Conservation (phyloP, 345 rosid species). For the Pugionium dolabratum region DNA sequence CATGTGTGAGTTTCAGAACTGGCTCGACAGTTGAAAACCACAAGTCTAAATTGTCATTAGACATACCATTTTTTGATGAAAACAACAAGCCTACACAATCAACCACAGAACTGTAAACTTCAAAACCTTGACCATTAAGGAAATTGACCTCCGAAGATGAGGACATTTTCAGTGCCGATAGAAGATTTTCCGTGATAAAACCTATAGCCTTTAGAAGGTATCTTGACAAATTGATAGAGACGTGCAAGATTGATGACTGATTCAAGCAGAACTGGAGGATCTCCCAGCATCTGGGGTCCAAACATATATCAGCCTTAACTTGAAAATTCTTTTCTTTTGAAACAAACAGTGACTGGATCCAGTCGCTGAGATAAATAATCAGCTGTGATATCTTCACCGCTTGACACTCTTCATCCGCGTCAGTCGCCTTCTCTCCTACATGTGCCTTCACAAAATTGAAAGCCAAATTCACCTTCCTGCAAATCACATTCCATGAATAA, state of each 20-base stretch:
- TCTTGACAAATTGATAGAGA: conserved; percentile 56
- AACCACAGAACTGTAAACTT: conserved; percentile 47
- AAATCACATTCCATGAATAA: conserved; percentile 20
- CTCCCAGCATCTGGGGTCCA: conserved; percentile 82
- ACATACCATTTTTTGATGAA: conserved; percentile 54
- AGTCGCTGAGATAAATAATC: conserved; percentile 65
- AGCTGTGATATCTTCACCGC: conserved; percentile 60
- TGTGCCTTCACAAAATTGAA: conserved; percentile 45
- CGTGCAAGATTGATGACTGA: conserved; percentile 52
- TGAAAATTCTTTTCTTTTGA: conserved; percentile 48
- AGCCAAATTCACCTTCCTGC: conserved; percentile 82
- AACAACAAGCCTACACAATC: conserved; percentile 67
- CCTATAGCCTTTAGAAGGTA: conserved; percentile 61
- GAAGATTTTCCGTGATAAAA: conserved; percentile 45
- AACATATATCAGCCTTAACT: conserved; percentile 38
- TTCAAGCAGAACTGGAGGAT: conserved; percentile 74
- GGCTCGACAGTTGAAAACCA: conserved; percentile 63
- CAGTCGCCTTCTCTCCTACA: conserved; percentile 35
- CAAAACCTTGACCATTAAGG: conserved; percentile 49
- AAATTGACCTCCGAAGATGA: conserved; percentile 29
- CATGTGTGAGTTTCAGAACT: conserved; percentile 55
- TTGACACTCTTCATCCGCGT: conserved; percentile 51
- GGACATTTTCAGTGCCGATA: conserved; percentile 40
- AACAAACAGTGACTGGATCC: conserved; percentile 70
- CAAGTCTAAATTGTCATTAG: conserved; percentile 65